phyloP scores from a whole-genome alignment of 495 filamentous ascomycete species.

The Zalerion maritima region DNA sequence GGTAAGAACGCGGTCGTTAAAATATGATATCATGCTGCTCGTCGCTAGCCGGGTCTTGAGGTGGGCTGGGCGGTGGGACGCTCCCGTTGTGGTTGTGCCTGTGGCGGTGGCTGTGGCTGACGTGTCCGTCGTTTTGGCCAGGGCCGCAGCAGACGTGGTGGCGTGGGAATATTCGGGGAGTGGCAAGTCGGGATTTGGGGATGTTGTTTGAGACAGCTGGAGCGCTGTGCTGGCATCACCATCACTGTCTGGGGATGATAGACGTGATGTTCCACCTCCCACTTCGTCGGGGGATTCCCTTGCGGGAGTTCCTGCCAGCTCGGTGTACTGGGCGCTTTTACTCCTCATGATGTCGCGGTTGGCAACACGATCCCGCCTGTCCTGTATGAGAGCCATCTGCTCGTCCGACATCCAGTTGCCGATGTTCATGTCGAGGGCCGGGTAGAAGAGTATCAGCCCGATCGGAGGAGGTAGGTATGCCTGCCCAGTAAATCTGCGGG shows the following conservation, averaged over 20 bases:
- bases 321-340: slow-evolving; percentile 53
- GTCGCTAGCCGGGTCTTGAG: slow-evolving; percentile 79
- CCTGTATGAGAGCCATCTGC: slow-evolving; percentile 86
- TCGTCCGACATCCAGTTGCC: slow-evolving; percentile 99
- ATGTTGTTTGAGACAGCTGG: slow-evolving; percentile 5
- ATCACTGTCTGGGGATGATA: slow-evolving; percentile 4
- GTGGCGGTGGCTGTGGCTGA: slow-evolving; percentile 14
- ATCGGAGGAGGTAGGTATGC: slow-evolving; percentile 57
- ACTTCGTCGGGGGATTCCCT: slow-evolving; percentile 48
- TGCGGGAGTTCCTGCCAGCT: slow-evolving; percentile 48
- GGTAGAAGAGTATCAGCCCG: slow-evolving; percentile 77
- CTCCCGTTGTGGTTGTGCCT: slow-evolving; percentile 7
- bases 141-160: slow-evolving; percentile 21
- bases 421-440: slow-evolving; percentile 85
- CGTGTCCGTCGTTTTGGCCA: slow-evolving; percentile 18
- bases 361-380: slow-evolving; percentile 58
- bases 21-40: slow-evolving; percentile 94
- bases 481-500: slow-evolving; percentile 42
- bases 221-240: slow-evolving; percentile 8
- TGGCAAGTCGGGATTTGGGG: slow-evolving; percentile 11
- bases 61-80: slow-evolving; percentile 42
- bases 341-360: slow-evolving; percentile 61
- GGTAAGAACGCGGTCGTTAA: slow-evolving; percentile 85
- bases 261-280: too few species aligned
- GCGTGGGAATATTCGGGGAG: slow-evolving; percentile 31